Evolutionary conservation across 1,139 yeast species (phyloP), one percentile per base, ranked within the genome.

Genomic region (Nakaseomyces bracarensis): DNA sequence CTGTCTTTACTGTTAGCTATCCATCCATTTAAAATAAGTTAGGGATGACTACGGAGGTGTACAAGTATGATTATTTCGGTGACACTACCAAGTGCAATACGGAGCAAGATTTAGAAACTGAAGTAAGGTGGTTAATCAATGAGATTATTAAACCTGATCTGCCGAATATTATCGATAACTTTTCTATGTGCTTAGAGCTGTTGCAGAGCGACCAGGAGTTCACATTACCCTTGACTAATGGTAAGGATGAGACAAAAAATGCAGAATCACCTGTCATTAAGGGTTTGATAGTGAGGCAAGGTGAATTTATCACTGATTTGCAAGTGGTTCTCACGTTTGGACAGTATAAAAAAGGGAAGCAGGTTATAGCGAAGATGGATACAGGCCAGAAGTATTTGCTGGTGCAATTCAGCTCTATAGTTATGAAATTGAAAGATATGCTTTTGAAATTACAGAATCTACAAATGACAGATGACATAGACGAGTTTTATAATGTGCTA

Each of bases 131-230:
- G 70, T 50, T 66, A 21, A 56, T 66, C 10, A 51, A 57, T 11
- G 59, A 58, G 21, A 55, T 66, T 10, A 60, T 66, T 25, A 60
- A 58, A 41, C 69, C 69, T 1, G 66, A 64, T 37, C 43, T 66
- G 23, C 68, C 68, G 28, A 56, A 54, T 35, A 52, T 66, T 2
- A 50, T 62, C 3, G 70, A 65, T 27, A 59, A 65, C n/a, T 55
- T 66, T 3, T 54, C 52, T 28, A 50, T 54, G 25, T 65, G 69
- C 42, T 39, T 65, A 3, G 63, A 57, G 13, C 48, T 60, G 44
- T 45, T 66, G 13, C 55, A 58, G 3, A 54, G 62, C 21, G 53
- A 54, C 10, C 53, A 55, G 11, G 48, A 50, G 3, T 58, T 62
- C 29, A 59, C 54, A 36, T 51, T 65, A 49, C 65, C 68, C 5